These are phyloP conservation scores for Neurospora intermedia DNA, from an alignment of 495 filamentous ascomycete genomes.

Conservation along the genomic window DNA sequence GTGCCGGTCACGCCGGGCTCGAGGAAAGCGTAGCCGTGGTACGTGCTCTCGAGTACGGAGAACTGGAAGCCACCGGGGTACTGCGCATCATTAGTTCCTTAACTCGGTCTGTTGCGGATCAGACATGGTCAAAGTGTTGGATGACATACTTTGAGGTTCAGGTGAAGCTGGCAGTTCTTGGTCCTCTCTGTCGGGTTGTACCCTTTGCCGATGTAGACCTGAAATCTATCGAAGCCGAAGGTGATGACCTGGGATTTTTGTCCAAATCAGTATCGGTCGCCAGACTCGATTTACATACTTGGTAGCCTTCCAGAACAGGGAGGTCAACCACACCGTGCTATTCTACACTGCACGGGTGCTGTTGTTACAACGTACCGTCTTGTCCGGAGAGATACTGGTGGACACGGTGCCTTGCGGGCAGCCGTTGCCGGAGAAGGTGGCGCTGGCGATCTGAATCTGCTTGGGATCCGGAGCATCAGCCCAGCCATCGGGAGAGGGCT, in stretches of 20 bases:
- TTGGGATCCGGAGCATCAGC: slow-evolving; percentile 26
- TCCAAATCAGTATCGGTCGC: background rate
- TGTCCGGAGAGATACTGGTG: slow-evolving; percentile 39
- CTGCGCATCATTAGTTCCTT: background rate
- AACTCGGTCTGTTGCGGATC: background rate
- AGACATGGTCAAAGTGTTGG: background rate
- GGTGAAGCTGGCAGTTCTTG: slow-evolving; percentile 53
- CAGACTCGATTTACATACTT: background rate
- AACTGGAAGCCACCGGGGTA: slow-evolving; percentile 52
- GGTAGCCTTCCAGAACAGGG: background rate
- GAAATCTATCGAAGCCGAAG: slow-evolving; percentile 46
- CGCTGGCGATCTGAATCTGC: slow-evolving; percentile 41
- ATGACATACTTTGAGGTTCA: slow-evolving; percentile 33
- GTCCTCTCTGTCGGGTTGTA: slow-evolving; percentile 25
- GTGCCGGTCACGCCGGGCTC: slow-evolving; percentile 42
- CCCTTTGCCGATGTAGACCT: slow-evolving; percentile 44
- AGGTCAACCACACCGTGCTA: background rate
- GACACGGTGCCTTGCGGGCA: slow-evolving; percentile 43
- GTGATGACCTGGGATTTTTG: slow-evolving; percentile 37
- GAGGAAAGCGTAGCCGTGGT: slow-evolving; percentile 47
- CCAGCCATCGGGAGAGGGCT: slow-evolving; percentile 18
- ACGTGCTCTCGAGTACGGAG: slow-evolving; percentile 41
- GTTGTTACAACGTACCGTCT: slow-evolving; percentile 26
- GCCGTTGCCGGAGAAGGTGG: slow-evolving; percentile 49
- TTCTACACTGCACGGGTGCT: slow-evolving; percentile 4